Evolutionary conservation across 257 asterid species (phyloP).

Genomic region (Osmanthus fragrans): DNA sequence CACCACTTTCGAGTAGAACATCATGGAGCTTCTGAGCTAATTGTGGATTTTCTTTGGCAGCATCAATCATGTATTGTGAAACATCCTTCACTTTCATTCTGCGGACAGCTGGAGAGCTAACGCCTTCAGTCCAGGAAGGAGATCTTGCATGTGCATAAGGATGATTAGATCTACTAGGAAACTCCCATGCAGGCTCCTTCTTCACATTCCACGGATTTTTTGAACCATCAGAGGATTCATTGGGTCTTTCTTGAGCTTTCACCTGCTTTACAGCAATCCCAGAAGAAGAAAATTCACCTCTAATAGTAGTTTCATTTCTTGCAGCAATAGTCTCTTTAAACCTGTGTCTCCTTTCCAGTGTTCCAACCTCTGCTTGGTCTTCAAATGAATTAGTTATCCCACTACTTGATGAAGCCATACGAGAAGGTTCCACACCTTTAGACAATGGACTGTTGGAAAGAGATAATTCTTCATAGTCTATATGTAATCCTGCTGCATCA

Average conservation of each 20-base stretch:
- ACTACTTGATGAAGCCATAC: conserved; percentile 43
- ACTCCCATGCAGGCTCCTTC: conserved; percentile 42
- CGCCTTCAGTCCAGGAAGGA: conserved; percentile 99
- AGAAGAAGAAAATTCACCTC: conserved; percentile 29
- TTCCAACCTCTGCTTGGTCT: conserved; percentile 33
- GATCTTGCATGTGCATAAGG: conserved; percentile 75
- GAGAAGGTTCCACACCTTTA: conserved; percentile 39
- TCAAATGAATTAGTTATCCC: conserved; percentile 39
- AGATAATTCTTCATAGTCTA: conserved; percentile 38
- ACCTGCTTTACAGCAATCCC: conserved; percentile 28
- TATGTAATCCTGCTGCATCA: conserved; percentile 60
- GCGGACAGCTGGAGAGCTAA: conserved; percentile 85
- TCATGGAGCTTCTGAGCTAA: conserved; percentile 95
- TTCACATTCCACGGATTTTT: conserved; percentile 35
- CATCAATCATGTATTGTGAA: conserved; percentile 92
- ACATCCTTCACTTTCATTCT: conserved; percentile 87
- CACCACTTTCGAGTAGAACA: conserved; percentile 92
- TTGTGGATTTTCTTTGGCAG: conserved; percentile 93
- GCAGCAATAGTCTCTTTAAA: conserved; percentile 28
- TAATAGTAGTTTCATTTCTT: conserved; percentile 32
- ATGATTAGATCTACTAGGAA: conserved; percentile 49
- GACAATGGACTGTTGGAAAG: conserved; percentile 28
- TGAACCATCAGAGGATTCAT: conserved; percentile 30
- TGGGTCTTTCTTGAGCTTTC: conserved; percentile 35
- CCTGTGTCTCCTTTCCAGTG: conserved; percentile 35